A percentile compares a stretch with the other conserved stretches of the same genome.
Conservation (phyloP, 2,329 filamentous ascomycete genomes). For the Colletotrichum godetiae region DNA sequence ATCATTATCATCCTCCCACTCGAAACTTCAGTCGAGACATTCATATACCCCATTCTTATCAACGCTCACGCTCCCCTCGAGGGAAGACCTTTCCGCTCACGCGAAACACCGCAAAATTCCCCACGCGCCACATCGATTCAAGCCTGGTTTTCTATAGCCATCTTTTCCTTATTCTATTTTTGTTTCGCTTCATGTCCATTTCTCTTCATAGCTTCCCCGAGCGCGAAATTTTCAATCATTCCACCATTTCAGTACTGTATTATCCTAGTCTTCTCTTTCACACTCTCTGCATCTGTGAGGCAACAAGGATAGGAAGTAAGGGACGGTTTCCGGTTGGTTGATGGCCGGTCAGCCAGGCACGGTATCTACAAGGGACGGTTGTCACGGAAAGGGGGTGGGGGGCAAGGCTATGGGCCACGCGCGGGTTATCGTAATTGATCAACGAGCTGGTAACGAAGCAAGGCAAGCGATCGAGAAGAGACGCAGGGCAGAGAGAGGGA, state of each 20-base stretch:
- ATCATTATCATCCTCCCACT: background rate
- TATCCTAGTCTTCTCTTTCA: slow-evolving; percentile 13
- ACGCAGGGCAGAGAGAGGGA: background rate
- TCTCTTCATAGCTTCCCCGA: slow-evolving; percentile 31
- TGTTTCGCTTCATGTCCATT: slow-evolving; percentile 34
- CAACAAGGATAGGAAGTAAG: background rate
- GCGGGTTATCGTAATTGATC: slow-evolving; percentile 8
- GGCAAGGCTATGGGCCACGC: background rate
- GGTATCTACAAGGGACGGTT: background rate
- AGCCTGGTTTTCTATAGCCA: background rate
- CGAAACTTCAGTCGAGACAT: slow-evolving; percentile 14
- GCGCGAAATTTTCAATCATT: background rate
- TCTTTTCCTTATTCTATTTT: background rate
- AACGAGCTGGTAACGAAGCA: background rate
- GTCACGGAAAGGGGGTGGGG: background rate
- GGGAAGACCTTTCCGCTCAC: slow-evolving; percentile 45
- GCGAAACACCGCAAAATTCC: slow-evolving; percentile 39
- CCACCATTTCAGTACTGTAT: slow-evolving; percentile 10
- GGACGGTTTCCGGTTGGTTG: background rate
- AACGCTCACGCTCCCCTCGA: slow-evolving; percentile 26
- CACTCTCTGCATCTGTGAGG: slow-evolving; percentile 10
- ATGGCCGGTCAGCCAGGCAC: slow-evolving; percentile 3
- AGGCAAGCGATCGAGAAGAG: background rate
- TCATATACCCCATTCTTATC: slow-evolving; percentile 31
- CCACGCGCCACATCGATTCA: slow-evolving; percentile 13